Conservation (phyloP, 192 early-diverging fungal genomes). For the Oehlia diaphana region DNA sequence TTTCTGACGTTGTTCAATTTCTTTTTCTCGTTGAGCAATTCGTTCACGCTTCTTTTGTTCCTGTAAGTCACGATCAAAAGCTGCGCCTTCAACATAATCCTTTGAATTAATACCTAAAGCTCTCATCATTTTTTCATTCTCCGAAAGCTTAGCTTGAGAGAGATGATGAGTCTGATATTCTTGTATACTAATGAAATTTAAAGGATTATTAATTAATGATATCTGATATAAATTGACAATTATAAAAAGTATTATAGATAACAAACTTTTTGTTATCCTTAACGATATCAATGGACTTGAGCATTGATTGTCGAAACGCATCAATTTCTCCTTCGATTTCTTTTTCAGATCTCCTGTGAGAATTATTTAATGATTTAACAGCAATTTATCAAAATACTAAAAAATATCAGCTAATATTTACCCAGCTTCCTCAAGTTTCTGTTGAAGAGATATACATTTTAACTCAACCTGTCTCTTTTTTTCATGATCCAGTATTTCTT, state of each 20-base stretch:
- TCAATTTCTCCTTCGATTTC: slow-evolving; percentile 68
- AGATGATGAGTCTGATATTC: slow-evolving; percentile 71
- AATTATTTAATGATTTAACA: too few species aligned
- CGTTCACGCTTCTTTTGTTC: slow-evolving; percentile 44
- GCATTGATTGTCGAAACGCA: slow-evolving; percentile 58
- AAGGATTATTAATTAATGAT: neutral
- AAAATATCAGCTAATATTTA: slow-evolving; percentile 23
- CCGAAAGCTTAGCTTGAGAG: slow-evolving; percentile 66
- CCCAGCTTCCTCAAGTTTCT: slow-evolving; percentile 76
- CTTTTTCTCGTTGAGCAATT: slow-evolving; percentile 36
- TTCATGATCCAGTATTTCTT: slow-evolving; percentile 84
- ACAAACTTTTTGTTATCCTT: slow-evolving; percentile 28
- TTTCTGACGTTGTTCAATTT: slow-evolving; percentile 36
- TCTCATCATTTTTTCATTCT: slow-evolving; percentile 62
- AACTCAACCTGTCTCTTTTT: slow-evolving; percentile 87
- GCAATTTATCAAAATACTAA: neutral
- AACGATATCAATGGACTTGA: slow-evolving; percentile 27
- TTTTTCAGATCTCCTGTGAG: slow-evolving; percentile 56
- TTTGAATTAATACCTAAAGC: slow-evolving; percentile 68
- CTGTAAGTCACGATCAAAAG: slow-evolving; percentile 77
- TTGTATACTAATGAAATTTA: slow-evolving; percentile 42
- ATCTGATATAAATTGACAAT: neutral
- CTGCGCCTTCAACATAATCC: slow-evolving; percentile 69
- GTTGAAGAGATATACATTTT: slow-evolving; percentile 77
- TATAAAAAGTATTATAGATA: neutral